phyloP scores from a whole-genome alignment of 2,329 filamentous ascomycete species.

The Cladophialophora carrionii region DNA sequence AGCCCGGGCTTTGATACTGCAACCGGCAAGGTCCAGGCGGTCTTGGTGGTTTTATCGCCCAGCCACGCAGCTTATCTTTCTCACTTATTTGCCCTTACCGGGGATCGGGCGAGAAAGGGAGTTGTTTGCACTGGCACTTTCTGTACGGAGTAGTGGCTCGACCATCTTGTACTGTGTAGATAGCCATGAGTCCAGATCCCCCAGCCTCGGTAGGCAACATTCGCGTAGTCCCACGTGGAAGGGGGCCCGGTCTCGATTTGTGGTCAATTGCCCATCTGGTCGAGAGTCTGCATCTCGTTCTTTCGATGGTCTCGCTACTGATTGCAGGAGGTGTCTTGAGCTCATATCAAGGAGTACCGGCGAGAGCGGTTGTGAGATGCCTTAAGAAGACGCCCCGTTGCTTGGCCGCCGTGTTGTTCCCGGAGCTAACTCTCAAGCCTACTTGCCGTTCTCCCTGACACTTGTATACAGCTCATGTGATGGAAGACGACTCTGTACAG shows the following conservation, averaged over 20 bases:
- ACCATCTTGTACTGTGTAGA: neutral
- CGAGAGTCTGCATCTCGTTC: neutral
- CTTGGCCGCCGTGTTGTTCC: neutral
- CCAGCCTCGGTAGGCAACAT: neutral
- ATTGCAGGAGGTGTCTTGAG: neutral
- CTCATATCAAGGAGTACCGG: neutral
- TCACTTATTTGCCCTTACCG: slow-evolving; percentile 5
- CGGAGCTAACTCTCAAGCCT: neutral
- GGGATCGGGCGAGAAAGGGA: slow-evolving; percentile 11
- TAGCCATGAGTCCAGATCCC: neutral
- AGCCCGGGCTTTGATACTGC: slow-evolving; percentile 14
- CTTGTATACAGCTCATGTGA: neutral
- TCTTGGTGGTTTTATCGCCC: neutral
- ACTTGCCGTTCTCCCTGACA: neutral
- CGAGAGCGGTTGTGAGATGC: neutral
- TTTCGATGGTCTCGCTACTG: neutral
- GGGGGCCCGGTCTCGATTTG: neutral
- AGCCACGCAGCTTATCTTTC: slow-evolving; percentile 11
- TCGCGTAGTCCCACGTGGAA: neutral
- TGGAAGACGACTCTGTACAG: neutral
- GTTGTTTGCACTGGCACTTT: neutral
- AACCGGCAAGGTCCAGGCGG: slow-evolving; percentile 10
- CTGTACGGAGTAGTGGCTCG: neutral
- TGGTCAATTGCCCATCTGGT: neutral
- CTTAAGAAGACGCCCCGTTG: neutral